Evolutionary conservation across 139 green algal genomes (phyloP).

Genomic region (Chlamydomonas schloesseri): DNA sequence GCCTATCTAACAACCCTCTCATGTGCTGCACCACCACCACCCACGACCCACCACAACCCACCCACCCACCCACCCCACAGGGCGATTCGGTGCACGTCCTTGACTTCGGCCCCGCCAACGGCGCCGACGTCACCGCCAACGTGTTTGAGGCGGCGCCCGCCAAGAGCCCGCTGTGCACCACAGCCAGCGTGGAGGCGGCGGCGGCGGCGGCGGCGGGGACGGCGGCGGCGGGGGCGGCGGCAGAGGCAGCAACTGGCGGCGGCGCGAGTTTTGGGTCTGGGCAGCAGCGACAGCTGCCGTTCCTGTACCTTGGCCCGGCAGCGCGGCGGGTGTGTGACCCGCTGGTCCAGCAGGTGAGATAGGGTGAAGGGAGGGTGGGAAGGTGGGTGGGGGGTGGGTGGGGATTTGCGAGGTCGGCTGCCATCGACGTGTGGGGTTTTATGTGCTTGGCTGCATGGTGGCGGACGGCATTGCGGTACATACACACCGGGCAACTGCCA

Average conservation of each 20-base stretch:
- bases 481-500: too few relatives aligned
- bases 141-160: slow-evolving; percentile 17
- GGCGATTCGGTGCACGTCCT: slow-evolving; percentile 38
- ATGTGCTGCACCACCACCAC: too few relatives aligned
- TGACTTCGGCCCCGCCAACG: slow-evolving; percentile 58
- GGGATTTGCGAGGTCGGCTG: not conserved
- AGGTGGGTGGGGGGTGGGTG: not conserved
- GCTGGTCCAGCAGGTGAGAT: slow-evolving; percentile 42
- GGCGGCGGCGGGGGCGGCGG: not conserved
- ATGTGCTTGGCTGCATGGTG: not conserved
- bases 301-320: slow-evolving; percentile 50
- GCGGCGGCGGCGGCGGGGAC: not conserved
- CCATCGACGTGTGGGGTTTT: not conserved
- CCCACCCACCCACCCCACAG: too few relatives aligned
- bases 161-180: not conserved
- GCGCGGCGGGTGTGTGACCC: slow-evolving; percentile 12
- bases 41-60: too few relatives aligned
- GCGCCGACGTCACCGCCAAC: slow-evolving; percentile 60
- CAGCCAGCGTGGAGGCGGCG: not conserved
- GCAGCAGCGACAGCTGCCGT: slow-evolving; percentile 55
- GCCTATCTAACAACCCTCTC: too few relatives aligned
- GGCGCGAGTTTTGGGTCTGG: too few relatives aligned
- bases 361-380: not conserved
- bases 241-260: too few relatives aligned
- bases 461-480: too few relatives aligned